Conservation (phyloP, 306 rosid species). For the Quercus cerris region DNA sequence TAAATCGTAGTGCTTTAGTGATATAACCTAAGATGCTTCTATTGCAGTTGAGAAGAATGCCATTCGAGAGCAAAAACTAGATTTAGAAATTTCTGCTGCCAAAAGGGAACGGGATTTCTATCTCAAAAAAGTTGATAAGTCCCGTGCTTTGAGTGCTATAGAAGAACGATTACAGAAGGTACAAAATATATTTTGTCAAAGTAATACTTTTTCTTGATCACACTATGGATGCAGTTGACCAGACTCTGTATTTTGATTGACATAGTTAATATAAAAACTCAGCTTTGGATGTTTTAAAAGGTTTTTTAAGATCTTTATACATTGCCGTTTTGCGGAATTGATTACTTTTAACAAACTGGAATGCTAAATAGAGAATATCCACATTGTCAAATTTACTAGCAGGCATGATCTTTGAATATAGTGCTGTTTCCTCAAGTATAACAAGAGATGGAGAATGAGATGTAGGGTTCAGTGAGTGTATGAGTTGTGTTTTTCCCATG, state of each 20-base stretch:
- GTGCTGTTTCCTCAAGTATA: neutral
- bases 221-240: neutral
- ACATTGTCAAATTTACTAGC: neutral
- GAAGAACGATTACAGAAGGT: constrained; percentile 85
- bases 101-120: constrained; percentile 83
- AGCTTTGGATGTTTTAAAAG: neutral
- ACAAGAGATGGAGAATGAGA: neutral
- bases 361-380: neutral
- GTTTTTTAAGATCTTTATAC: neutral
- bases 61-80: constrained; percentile 71
- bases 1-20: constrained; percentile 8
- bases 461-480: too few relatives aligned
- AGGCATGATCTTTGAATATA: neutral
- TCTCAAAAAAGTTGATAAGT: constrained; percentile 60
- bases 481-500: too few relatives aligned
- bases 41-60: constrained; percentile 72
- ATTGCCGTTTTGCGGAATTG: neutral
- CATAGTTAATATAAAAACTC: neutral
- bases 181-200: constrained; percentile 6
- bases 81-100: constrained; percentile 80
- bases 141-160: constrained; percentile 70
- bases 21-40: constrained; percentile 15
- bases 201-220: neutral
- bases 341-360: neutral
- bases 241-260: neutral